A percentile compares a stretch with the other conserved stretches of the same genome.
Evolutionary conservation across 2,329 filamentous ascomycete species (phyloP).

Genomic region (Plenodomus lindquistii): DNA sequence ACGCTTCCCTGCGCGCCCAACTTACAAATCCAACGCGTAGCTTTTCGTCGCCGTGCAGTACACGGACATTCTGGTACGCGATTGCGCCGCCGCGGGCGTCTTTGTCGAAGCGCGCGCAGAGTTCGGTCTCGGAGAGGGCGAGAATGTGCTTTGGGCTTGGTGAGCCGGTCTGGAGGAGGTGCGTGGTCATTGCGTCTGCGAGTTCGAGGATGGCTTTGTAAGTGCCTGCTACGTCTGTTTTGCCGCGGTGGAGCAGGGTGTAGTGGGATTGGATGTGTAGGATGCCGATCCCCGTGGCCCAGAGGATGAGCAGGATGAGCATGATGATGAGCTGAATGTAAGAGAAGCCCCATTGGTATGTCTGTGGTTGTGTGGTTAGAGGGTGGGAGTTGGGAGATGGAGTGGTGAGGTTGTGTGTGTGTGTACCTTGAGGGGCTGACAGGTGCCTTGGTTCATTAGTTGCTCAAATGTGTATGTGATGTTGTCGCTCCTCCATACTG

Average conservation of each 20-base stretch:
- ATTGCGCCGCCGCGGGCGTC: constrained; percentile 21
- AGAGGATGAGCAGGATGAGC: constrained; percentile 15
- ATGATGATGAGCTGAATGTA: constrained; percentile 23
- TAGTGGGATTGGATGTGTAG: constrained; percentile 17
- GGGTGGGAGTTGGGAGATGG: constrained; percentile 3
- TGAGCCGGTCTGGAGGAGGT: constrained; percentile 1
- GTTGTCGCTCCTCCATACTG: constrained; percentile 6
- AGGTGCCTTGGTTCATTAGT: constrained; percentile 9
- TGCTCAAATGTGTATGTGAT: constrained; percentile 2
- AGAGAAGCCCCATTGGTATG: constrained; percentile 31
- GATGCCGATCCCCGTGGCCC: constrained; percentile 18
- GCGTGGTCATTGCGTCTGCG: constrained; percentile 16
- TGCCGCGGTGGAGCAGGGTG: constrained; percentile 8
- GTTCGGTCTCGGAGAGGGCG: neutral
- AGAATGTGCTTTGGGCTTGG: neutral
- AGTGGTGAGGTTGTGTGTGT: neutral
- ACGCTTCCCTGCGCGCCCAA: too few species aligned
- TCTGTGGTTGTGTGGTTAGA: constrained; percentile 6
- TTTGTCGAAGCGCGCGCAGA: constrained; percentile 4
- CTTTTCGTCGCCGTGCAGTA: neutral
- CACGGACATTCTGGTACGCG: constrained; percentile 1
- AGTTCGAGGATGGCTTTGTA: constrained; percentile 27
- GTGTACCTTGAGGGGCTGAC: constrained; percentile 11
- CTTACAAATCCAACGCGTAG: too few species aligned
- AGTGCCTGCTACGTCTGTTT: constrained; percentile 14